Percentiles rank a stretch among this genome's conserved stretches.
Evolutionary conservation across 352 stramenopile species (phyloP).

Genomic region (Pythium plurisporium): DNA sequence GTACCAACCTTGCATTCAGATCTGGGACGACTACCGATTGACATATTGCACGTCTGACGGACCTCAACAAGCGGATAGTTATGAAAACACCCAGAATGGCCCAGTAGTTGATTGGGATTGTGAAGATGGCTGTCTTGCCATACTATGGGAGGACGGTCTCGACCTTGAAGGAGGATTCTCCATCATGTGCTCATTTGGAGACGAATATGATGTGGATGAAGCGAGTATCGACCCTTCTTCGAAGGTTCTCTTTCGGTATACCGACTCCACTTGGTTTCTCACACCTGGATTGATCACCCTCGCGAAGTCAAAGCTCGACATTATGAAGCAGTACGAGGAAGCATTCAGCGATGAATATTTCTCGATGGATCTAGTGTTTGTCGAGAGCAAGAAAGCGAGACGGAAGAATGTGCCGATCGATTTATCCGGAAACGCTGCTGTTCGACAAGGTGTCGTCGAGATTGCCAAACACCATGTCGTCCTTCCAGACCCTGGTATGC

Average conservation of each 20-base stretch:
- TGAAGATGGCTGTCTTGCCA: slow-evolving; percentile 74
- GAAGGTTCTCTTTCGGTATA: slow-evolving; percentile 72
- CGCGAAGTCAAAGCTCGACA: slow-evolving; percentile 65
- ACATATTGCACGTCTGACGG: slow-evolving; percentile 54
- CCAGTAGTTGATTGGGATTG: slow-evolving; percentile 76
- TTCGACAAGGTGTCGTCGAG: slow-evolving; percentile 68
- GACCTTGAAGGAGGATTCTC: slow-evolving; percentile 78
- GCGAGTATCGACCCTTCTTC: slow-evolving; percentile 48
- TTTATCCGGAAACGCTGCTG: slow-evolving; percentile 60
- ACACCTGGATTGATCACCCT: slow-evolving; percentile 60
- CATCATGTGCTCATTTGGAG: slow-evolving; percentile 79
- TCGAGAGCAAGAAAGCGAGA: slow-evolving; percentile 40
- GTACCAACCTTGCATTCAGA: slow-evolving; percentile 70
- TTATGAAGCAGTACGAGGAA: slow-evolving; percentile 86
- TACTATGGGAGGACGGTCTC: slow-evolving; percentile 75
- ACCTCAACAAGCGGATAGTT: not conserved
- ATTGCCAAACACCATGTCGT: slow-evolving; percentile 80
- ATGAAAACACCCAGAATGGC: not conserved
- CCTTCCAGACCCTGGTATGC: slow-evolving; percentile 68
- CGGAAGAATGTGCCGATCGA: slow-evolving; percentile 47
- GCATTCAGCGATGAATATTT: slow-evolving; percentile 81
- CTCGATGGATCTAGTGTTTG: slow-evolving; percentile 72
- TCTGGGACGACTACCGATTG: slow-evolving; percentile 76
- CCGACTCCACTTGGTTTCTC: slow-evolving; percentile 79
- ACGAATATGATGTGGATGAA: slow-evolving; percentile 62